Percentiles rank a stretch among this genome's conserved stretches.
These are phyloP conservation scores for Fomitopsis serialis DNA, from an alignment of 768 basidiomycete species.

Conservation along the genomic window DNA sequence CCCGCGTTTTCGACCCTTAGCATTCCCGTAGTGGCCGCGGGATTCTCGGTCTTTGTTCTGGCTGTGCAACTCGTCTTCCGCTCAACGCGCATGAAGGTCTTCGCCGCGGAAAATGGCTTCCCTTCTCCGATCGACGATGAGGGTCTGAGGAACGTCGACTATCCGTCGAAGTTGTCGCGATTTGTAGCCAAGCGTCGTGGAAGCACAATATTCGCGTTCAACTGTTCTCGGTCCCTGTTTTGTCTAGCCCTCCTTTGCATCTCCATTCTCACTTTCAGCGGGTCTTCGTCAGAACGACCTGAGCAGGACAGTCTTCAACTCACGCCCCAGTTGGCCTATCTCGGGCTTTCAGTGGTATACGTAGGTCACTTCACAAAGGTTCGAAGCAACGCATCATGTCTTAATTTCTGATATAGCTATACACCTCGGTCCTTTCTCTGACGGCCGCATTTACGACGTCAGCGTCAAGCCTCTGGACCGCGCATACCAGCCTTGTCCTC, in stretches of 20 bases:
- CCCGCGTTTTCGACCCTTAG: too few relatives aligned
- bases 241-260: not conserved
- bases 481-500: constrained; percentile 44
- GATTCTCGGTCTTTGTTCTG: too few relatives aligned
- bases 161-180: too few relatives aligned
- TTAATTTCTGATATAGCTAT: constrained; percentile 24
- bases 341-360: not conserved
- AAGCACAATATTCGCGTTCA: not conserved
- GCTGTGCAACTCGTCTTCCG: too few relatives aligned
- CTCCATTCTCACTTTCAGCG: not conserved
- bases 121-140: too few relatives aligned
- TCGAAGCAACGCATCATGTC: constrained; percentile 14
- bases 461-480: not conserved
- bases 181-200: too few relatives aligned
- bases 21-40: too few relatives aligned
- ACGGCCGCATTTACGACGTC: not conserved
- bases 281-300: not conserved
- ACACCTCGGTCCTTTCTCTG: not conserved
- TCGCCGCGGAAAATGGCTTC: too few relatives aligned
- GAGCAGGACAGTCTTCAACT: not conserved
- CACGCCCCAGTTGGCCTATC: not conserved
- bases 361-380: not conserved
- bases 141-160: too few relatives aligned
- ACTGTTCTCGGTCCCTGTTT: not conserved
- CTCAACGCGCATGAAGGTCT: too few relatives aligned